These are phyloP conservation scores for Rhizopogon sp. DNA, from an alignment of 768 basidiomycete genomes.

Conservation along the genomic window DNA sequence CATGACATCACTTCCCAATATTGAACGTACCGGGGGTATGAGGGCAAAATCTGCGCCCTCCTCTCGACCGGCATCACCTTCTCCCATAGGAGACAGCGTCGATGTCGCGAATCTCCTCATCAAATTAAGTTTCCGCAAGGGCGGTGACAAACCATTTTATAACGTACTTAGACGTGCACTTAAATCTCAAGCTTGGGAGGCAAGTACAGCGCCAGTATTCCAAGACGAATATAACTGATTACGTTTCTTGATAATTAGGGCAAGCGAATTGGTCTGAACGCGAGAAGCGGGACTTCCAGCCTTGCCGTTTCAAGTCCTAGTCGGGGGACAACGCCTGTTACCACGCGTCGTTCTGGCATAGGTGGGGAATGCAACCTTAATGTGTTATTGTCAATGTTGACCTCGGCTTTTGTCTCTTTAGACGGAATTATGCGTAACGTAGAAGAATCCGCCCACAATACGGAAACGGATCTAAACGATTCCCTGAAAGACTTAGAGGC, in stretches of 20 bases:
- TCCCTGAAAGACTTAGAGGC: conserved; percentile 87
- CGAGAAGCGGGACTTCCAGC: conserved; percentile 17
- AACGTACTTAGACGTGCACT: conserved; percentile 66
- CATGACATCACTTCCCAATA: conserved; percentile 54
- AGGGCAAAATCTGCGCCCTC: conserved; percentile 57
- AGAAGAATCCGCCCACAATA: conserved; percentile 57
- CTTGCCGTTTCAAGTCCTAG: conserved; percentile 14
- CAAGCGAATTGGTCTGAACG: conserved; percentile 21
- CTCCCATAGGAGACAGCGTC: conserved; percentile 17
- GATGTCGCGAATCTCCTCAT: conserved; percentile 44
- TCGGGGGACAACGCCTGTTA: conserved; percentile 10
- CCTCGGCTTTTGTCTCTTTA: not conserved
- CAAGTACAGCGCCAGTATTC: conserved; percentile 18
- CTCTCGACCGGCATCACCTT: conserved; percentile 57
- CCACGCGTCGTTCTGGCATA: conserved; percentile 21
- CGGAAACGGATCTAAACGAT: conserved; percentile 62
- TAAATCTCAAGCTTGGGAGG: conserved; percentile 74
- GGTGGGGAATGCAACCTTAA: conserved; percentile 14
- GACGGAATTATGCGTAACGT: conserved; percentile 82
- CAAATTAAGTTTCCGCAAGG: conserved; percentile 86
- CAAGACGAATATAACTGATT: not conserved
- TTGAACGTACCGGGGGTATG: conserved; percentile 12
- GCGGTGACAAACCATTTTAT: conserved; percentile 85
- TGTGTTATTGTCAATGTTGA: not conserved
- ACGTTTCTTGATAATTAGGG: conserved; percentile 13